Percentiles rank a stretch among this genome's conserved stretches.
Conservation (phyloP, 148 eudicot species). For the Camellia sinensis region DNA sequence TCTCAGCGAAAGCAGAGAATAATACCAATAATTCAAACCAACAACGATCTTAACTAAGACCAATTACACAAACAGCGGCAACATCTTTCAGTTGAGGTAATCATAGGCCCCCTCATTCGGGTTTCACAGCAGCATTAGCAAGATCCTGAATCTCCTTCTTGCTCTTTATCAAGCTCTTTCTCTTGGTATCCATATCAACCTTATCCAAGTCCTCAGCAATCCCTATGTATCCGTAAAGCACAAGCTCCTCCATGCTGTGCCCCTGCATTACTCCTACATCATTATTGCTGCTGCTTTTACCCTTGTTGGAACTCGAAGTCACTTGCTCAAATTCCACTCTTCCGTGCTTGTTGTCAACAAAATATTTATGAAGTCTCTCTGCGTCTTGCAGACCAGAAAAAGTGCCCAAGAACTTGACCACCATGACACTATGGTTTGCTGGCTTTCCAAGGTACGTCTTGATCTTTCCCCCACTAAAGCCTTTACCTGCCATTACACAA, state of each 20-base stretch:
- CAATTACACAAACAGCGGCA: neutral
- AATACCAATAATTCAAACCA: neutral
- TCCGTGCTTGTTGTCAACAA: constrained; percentile 38
- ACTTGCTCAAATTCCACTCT: constrained; percentile 34
- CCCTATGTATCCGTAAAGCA: constrained; percentile 52
- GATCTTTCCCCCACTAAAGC: constrained; percentile 42
- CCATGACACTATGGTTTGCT: constrained; percentile 37
- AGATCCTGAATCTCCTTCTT: constrained; percentile 54
- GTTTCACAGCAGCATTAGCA: constrained; percentile 50
- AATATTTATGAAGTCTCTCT: constrained; percentile 46
- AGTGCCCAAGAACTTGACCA: constrained; percentile 56
- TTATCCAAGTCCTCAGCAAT: constrained; percentile 53
- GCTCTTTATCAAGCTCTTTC: constrained; percentile 49
- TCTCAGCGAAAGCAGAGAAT: neutral
- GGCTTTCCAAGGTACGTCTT: constrained; percentile 38
- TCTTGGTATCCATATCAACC: constrained; percentile 41
- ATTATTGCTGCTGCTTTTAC: constrained; percentile 21
- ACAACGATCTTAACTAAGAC: neutral
- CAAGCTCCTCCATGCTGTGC: constrained; percentile 23
- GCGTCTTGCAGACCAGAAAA: constrained; percentile 50
- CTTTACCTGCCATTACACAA: constrained; percentile 27
- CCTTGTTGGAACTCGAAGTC: constrained; percentile 21
- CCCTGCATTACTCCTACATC: constrained; percentile 13
- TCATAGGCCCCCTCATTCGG: constrained; percentile 7
- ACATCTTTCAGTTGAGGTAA: neutral